A percentile compares a stretch with the other conserved stretches of the same genome.
Evolutionary conservation across 1,139 yeast genomes (phyloP).

Genomic region (Pichia sp.): DNA sequence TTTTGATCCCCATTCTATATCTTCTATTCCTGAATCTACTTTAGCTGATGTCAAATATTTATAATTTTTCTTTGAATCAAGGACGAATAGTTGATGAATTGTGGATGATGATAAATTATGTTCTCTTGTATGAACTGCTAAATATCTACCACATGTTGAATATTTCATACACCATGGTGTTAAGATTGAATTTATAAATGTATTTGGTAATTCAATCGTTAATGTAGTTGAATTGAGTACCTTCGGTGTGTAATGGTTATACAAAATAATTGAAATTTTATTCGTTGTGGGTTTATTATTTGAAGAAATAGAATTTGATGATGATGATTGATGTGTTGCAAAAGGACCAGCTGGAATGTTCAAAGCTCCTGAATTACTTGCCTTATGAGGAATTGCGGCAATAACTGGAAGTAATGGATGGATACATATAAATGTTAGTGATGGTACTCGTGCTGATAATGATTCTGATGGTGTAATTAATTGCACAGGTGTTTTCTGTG

Average conservation of each 20-base stretch:
- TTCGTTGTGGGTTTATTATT: not conserved
- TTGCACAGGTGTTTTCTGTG: not conserved
- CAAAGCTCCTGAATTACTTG: not conserved
- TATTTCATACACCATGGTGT: constrained; percentile 8
- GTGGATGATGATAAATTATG: not conserved
- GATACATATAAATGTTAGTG: not conserved
- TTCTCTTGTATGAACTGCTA: constrained; percentile 8
- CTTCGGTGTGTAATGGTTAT: not conserved
- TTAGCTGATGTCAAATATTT: not conserved
- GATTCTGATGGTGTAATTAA: not conserved
- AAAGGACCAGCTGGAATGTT: not conserved
- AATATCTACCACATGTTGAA: constrained; percentile 10
- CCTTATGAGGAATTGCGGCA: not conserved
- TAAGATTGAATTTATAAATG: not conserved
- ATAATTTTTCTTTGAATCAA: constrained; percentile 4
- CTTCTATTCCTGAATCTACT: constrained; percentile 3
- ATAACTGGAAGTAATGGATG: not conserved
- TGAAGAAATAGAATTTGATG: not conserved
- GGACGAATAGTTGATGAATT: constrained; percentile 2
- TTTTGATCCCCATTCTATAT: constrained; percentile 8
- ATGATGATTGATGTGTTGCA: not conserved
- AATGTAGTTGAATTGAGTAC: constrained; percentile 3
- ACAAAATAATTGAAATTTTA: constrained; percentile 1
- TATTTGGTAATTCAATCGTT: constrained; percentile 1
- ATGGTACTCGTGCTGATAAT: not conserved